phyloP scores from a whole-genome alignment of 768 basidiomycete species.

The Flagelloscypha sp. region DNA sequence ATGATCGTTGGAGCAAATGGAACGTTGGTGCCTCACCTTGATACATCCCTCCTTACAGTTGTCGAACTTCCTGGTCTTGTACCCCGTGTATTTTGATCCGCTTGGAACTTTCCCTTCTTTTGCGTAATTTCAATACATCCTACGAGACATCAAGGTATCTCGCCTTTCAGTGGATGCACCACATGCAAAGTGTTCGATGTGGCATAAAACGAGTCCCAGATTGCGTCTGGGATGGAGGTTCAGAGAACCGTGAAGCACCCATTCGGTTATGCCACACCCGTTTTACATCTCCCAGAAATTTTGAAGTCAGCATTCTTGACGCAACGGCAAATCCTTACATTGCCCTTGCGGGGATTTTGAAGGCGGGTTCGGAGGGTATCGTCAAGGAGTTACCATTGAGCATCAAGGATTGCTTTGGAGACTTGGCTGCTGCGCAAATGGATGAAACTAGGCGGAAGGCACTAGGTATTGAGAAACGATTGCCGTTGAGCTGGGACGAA shows the following conservation, averaged over 20 bases:
- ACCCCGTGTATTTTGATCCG: too few species aligned
- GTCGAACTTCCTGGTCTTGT: too few species aligned
- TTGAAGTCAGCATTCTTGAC: constrained; percentile 36
- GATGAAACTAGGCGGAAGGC: constrained; percentile 21
- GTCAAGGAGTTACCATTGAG: constrained; percentile 17
- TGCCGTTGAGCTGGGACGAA: constrained; percentile 28
- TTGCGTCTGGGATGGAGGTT: constrained; percentile 40
- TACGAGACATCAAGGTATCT: too few species aligned
- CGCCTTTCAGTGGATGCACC: too few species aligned
- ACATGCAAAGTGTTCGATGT: too few species aligned
- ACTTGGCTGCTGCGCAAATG: constrained; percentile 17
- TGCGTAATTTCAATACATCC: too few species aligned
- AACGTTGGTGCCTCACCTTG: too few species aligned
- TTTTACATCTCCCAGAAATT: constrained; percentile 25
- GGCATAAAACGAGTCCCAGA: constrained; percentile 34
- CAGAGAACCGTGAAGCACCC: constrained; percentile 37
- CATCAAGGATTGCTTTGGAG: constrained; percentile 13
- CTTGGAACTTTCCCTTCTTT: too few species aligned
- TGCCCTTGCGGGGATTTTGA: constrained; percentile 30
- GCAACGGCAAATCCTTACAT: constrained; percentile 36
- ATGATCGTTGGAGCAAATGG: too few species aligned
- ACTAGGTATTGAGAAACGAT: constrained; percentile 22
- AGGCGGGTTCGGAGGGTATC: constrained; percentile 31
- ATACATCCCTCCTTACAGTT: too few species aligned
- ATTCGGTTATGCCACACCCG: constrained; percentile 30